These are phyloP conservation scores for Solanum sitiens DNA, from an alignment of 257 asterid species.

Conservation along the genomic window DNA sequence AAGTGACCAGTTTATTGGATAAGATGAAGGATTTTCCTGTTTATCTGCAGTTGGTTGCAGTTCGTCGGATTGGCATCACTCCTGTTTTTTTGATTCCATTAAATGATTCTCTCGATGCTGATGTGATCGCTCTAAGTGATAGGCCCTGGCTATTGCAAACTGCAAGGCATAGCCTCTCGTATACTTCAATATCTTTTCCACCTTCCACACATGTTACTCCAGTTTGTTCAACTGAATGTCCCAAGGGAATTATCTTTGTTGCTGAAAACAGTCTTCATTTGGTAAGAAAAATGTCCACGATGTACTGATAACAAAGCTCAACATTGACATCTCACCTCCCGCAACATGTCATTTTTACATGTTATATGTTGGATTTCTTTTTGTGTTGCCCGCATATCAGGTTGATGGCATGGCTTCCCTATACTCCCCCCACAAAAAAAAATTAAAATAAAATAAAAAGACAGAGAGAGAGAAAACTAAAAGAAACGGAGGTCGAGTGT, in stretches of 20 bases:
- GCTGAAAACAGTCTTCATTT: slow-evolving; percentile 92
- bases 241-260: slow-evolving; percentile 84
- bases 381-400: neutral
- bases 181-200: slow-evolving; percentile 84
- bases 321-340: neutral
- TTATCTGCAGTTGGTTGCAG: slow-evolving; percentile 83
- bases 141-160: slow-evolving; percentile 98
- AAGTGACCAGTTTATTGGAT: slow-evolving; percentile 25
- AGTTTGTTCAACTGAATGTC: slow-evolving; percentile 79
- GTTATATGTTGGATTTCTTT: neutral
- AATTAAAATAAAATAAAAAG: neutral
- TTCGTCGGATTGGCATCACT: slow-evolving; percentile 90
- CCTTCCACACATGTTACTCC: slow-evolving; percentile 98
- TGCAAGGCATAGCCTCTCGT: slow-evolving; percentile 93
- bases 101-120: slow-evolving; percentile 76
- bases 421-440: neutral
- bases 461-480: neutral
- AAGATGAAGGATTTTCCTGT: slow-evolving; percentile 37
- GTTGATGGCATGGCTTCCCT: neutral
- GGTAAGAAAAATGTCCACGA: slow-evolving; percentile 27
- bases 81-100: slow-evolving; percentile 89
- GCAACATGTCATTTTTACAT: neutral
- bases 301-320: neutral
- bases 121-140: slow-evolving; percentile 89
- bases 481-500: neutral